These are phyloP conservation scores for Eucalyptus melliodora DNA, from an alignment of 345 rosid genomes.

Conservation along the genomic window DNA sequence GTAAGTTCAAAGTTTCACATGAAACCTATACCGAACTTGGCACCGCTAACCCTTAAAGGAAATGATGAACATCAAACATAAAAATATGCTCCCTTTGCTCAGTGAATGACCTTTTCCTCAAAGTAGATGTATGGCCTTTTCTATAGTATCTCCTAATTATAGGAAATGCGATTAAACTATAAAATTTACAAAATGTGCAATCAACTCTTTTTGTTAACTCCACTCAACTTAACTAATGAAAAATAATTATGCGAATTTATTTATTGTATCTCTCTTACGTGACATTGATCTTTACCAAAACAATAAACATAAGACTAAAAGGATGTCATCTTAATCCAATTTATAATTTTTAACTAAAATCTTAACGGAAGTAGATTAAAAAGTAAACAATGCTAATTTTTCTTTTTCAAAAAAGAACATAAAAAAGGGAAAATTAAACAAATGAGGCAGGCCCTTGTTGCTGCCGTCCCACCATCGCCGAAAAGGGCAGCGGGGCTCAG, in stretches of 20 bases:
- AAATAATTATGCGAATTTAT: background rate
- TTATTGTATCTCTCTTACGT: background rate
- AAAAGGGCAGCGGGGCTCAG: background rate
- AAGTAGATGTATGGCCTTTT: background rate
- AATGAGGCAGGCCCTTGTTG: background rate
- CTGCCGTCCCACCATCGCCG: background rate
- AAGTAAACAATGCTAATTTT: background rate
- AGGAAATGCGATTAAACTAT: background rate
- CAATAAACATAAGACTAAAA: background rate
- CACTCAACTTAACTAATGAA: background rate
- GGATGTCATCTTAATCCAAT: background rate
- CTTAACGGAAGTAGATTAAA: background rate
- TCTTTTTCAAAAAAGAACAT: background rate
- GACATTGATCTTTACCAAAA: background rate
- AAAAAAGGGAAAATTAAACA: background rate
- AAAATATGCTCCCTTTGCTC: no score
- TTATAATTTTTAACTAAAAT: background rate
- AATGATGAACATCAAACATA: no score
- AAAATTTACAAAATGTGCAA: background rate
- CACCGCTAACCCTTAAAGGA: no score
- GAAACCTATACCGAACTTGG: fast-evolving
- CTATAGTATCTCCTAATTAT: background rate
- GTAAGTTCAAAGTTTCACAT: no score
- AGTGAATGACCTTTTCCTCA: no score
- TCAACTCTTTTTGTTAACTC: background rate